A percentile compares a stretch with the other conserved stretches of the same genome.
Evolutionary conservation across 331 rosid species (phyloP).

Genomic region (Pyracantha coccinea): DNA sequence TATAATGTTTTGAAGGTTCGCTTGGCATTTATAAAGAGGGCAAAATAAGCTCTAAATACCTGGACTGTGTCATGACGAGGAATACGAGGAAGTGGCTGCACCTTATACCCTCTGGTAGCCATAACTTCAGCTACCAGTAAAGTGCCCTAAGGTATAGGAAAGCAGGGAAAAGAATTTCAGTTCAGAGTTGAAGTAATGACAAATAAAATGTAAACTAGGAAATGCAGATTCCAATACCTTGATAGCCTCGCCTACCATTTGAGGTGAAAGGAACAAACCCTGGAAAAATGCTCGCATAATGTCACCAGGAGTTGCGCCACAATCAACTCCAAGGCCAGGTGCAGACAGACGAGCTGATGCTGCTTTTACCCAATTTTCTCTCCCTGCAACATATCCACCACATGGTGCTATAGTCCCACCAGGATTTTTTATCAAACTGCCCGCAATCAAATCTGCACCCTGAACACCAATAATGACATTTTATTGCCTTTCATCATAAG

Average conservation of each 20-base stretch:
- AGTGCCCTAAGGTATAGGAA: constrained; percentile 48
- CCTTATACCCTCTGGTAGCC: constrained; percentile 74
- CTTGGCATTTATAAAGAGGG: neutral
- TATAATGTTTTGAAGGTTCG: neutral
- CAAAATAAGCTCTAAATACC: constrained; percentile 27
- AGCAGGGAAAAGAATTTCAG: neutral
- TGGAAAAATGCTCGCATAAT: constrained; percentile 84
- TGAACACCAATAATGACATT: constrained; percentile 18
- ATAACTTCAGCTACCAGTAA: constrained; percentile 78
- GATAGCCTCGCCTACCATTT: constrained; percentile 96
- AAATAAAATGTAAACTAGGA: constrained; percentile 1
- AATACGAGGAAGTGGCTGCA: constrained; percentile 82
- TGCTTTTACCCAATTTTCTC: constrained; percentile 60
- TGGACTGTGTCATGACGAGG: constrained; percentile 76
- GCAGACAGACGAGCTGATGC: constrained; percentile 95
- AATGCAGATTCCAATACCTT: constrained; percentile 47
- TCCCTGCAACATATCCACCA: constrained; percentile 93
- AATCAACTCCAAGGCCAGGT: constrained; percentile 85
- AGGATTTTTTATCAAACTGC: constrained; percentile 91
- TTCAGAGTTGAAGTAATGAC: constrained; percentile 5
- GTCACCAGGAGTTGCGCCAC: constrained; percentile 85
- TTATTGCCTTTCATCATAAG: constrained; percentile 6
- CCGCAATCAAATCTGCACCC: constrained; percentile 96
- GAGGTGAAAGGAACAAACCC: constrained; percentile 96
- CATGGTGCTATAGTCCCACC: constrained; percentile 94